Base-by-base conservation (phyloP, 805 yeast species). In the Kregervanrija delftensis region DNA sequence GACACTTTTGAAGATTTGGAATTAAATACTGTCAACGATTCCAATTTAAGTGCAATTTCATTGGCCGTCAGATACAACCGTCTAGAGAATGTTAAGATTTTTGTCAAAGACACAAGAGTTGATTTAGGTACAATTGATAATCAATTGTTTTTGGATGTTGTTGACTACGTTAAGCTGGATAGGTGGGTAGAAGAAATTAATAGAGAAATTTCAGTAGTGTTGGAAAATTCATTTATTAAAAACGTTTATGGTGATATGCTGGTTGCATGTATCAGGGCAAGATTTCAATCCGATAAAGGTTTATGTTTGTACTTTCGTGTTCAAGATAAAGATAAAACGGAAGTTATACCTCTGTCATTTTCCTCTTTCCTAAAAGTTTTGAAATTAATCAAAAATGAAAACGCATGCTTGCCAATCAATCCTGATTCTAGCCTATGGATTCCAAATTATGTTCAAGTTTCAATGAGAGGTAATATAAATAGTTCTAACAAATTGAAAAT, bases 51-150 rank as follows among this genome's bases (percentile, higher is more conserved):
- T 0, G 95, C 98, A 0, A 58, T 89, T 46, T 78, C 82, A 73
- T 68, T 79, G 5, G 84, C 77, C 53, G 76, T 84, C 31, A 81
- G 83, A 54, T 87, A 81, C 59, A 81, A 80, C 51, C 68, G 95
- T 40, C 37, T 74, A 0, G 81, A 76, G 2, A 86, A 86, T 49
- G 69, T 86, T 14, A 57, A 63, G 33, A 65, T 63, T 3, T 61
- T 91, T 0, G 47, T 85, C 2, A 48, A 58, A 8, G 80, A 80
- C 49, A 54, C 66, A 0, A 63, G 83, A 30, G 60, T 85, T 3
- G 74, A 77, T 17, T 51, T 79, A 2, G 54, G 48, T 49, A 65
- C 59, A 40, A 42, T 49, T 17, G 71, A 66, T 50, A 48, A 51
- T 10, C 53, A 51, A 6, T 47, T 57, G 32, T 64, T 56, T 41